phyloP scores from a whole-genome alignment of 2,329 filamentous ascomycete species.

The Fusarium pseudograminearum region DNA sequence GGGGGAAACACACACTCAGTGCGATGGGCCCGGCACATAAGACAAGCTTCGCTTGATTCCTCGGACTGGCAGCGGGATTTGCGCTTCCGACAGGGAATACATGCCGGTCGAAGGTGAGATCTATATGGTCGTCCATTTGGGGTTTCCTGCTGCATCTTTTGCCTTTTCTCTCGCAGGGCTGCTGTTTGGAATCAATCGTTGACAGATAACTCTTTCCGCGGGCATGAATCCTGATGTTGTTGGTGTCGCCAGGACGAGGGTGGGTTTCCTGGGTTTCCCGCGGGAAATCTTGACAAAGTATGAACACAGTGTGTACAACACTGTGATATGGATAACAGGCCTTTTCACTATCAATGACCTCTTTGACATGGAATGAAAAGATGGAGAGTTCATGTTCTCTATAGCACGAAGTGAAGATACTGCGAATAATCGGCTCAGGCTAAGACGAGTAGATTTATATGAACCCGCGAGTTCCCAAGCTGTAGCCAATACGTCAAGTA shows the following conservation, averaged over 20 bases:
- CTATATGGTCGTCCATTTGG: slow-evolving; percentile 63
- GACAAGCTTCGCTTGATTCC: slow-evolving; percentile 61
- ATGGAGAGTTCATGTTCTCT: not conserved
- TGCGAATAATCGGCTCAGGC: not conserved
- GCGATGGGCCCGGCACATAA: slow-evolving; percentile 69
- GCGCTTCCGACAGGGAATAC: slow-evolving; percentile 68
- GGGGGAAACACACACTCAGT: slow-evolving; percentile 67
- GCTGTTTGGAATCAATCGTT: not conserved
- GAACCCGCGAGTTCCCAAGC: not conserved
- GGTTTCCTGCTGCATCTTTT: slow-evolving; percentile 8
- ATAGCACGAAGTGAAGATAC: not conserved
- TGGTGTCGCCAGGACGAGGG: not conserved
- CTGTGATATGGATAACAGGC: not conserved
- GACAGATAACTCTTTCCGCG: not conserved
- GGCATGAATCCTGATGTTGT: not conserved
- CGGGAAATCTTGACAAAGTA: not conserved
- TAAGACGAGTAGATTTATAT: not conserved
- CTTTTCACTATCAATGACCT: not conserved
- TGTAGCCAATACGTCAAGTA: not conserved
- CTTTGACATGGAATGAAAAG: not conserved
- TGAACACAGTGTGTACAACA: not conserved
- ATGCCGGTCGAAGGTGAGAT: slow-evolving; percentile 71
- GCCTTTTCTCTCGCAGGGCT: too few species aligned
- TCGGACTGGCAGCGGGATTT: slow-evolving; percentile 73
- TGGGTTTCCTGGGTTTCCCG: slow-evolving; percentile 1